phyloP scores from a whole-genome alignment of 176 grass and related monocot genomes.

The Zea mays region DNA sequence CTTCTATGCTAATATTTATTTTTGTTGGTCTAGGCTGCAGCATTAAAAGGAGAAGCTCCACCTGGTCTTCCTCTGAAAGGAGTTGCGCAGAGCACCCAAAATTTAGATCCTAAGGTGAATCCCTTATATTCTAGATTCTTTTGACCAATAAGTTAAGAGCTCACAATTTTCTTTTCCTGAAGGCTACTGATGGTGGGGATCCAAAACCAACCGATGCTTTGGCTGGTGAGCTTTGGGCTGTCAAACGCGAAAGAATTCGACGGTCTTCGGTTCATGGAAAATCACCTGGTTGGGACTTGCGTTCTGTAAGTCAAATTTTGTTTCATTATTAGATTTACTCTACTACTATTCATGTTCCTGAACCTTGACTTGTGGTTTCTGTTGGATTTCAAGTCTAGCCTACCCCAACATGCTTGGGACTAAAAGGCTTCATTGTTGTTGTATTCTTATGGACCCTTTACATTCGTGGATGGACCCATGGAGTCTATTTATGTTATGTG shows the following conservation, averaged over 20 bases:
- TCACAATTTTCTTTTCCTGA: conserved; percentile 12
- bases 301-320: conserved; percentile 67
- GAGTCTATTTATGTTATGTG: not conserved
- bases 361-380: too few species aligned
- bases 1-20: conserved; percentile 26
- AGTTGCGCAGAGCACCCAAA: conserved; percentile 70
- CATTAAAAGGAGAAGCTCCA: conserved; percentile 80
- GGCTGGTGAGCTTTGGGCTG: conserved; percentile 93
- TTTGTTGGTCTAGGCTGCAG: conserved; percentile 70
- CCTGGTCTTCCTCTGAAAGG: conserved; percentile 88
- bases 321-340: not conserved
- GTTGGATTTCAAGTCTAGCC: too few species aligned
- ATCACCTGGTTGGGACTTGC: conserved; percentile 93
- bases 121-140: conserved; percentile 30
- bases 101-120: conserved; percentile 61
- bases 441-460: not conserved
- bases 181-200: conserved; percentile 58
- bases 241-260: conserved; percentile 88
- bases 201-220: conserved; percentile 94
- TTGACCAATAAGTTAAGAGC: conserved; percentile 22
- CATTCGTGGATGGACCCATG: not conserved
- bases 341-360: not conserved
- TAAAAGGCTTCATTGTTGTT: too few species aligned
- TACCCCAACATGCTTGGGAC: too few species aligned
- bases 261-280: conserved; percentile 72